phyloP scores from a whole-genome alignment of 805 yeast genomes.

The Suhomyces prunicola region DNA sequence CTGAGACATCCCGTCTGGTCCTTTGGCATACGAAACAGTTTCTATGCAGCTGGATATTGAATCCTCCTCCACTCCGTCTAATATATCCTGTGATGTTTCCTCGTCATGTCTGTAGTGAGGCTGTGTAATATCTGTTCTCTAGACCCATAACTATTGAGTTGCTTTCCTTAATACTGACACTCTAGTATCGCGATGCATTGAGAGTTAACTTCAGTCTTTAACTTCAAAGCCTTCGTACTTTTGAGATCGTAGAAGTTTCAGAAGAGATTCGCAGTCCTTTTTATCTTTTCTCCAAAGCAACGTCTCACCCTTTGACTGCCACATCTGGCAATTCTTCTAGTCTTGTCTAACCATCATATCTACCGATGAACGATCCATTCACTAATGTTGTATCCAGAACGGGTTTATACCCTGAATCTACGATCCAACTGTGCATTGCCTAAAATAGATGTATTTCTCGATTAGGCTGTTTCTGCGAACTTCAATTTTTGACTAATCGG shows the following conservation, averaged over 20 bases:
- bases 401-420: not conserved
- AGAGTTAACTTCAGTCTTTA: not conserved
- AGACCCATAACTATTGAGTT: not conserved
- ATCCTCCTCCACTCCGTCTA: not conserved
- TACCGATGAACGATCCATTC: not conserved
- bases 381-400: not conserved
- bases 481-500: not conserved
- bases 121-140: not conserved
- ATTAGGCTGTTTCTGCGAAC: not conserved
- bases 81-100: not conserved
- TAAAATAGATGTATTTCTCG: not conserved
- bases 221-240: not conserved
- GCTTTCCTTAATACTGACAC: not conserved
- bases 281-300: not conserved
- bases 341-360: not conserved
- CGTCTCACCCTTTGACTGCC: not conserved
- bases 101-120: not conserved
- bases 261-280: not conserved
- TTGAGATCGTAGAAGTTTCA: not conserved
- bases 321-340: not conserved
- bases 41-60: not conserved
- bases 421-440: not conserved
- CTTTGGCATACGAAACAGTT: not conserved
- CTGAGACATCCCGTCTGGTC: not conserved
- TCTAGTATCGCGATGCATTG: not conserved